Percentiles rank a stretch among this genome's conserved stretches.
These are phyloP conservation scores for Iris pallida DNA, from an alignment of 116 monocot genomes.

Conservation along the genomic window DNA sequence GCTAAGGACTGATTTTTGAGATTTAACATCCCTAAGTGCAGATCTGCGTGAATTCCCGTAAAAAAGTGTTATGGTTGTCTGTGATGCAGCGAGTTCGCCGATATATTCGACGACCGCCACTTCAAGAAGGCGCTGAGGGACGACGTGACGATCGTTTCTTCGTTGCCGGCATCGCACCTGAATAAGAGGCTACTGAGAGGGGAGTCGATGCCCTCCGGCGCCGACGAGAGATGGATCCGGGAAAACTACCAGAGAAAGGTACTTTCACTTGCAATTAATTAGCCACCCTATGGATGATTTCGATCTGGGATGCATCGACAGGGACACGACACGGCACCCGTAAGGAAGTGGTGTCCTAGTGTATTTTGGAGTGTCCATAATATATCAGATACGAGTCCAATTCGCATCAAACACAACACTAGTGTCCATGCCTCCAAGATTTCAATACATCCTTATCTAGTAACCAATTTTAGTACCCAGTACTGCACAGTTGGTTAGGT, in stretches of 20 bases:
- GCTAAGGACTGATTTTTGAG: no score
- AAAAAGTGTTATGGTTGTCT: background rate
- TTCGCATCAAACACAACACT: no score
- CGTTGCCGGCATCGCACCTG: constrained; percentile 36
- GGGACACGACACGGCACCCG: no score
- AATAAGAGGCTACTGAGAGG: constrained; percentile 17
- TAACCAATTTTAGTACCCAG: no score
- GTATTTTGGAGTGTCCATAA: background rate
- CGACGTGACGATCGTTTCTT: constrained; percentile 34
- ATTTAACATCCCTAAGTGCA: no score
- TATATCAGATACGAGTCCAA: background rate
- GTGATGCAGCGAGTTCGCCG: constrained; percentile 43
- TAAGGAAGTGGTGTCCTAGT: background rate
- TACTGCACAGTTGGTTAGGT: no score
- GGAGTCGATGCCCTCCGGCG: constrained; percentile 32
- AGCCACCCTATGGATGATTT: no score
- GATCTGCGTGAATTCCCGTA: no score
- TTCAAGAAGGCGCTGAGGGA: constrained; percentile 39
- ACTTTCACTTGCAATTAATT: background rate
- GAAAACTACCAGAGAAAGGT: constrained; percentile 27
- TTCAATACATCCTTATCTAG: no score
- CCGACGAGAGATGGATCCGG: constrained; percentile 34
- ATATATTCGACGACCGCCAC: constrained; percentile 44
- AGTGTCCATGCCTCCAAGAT: no score
- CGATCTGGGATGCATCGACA: no score